These are phyloP conservation scores for Bremia lactucae DNA, from an alignment of 352 stramenopile genomes.

Conservation along the genomic window DNA sequence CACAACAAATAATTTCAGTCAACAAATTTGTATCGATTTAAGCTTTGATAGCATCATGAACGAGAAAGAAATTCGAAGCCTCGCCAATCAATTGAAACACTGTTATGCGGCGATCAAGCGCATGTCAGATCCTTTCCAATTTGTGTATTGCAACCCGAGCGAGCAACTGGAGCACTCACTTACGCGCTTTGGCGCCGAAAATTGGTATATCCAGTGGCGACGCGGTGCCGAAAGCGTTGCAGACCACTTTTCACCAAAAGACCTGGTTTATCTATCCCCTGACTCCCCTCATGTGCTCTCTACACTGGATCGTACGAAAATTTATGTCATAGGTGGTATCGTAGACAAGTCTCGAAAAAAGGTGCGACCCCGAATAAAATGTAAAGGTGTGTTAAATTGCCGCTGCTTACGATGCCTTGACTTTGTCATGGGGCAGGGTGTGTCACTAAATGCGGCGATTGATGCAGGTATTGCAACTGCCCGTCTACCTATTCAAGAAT, in stretches of 20 bases:
- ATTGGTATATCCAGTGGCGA: constrained; percentile 55
- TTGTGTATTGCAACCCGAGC: constrained; percentile 52
- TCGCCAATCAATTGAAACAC: constrained; percentile 70
- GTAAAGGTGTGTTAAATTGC: neutral
- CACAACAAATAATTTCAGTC: constrained; percentile 10
- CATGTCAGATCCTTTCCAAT: constrained; percentile 56
- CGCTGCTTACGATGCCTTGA: neutral
- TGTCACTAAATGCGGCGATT: constrained; percentile 41
- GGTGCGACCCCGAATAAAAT: constrained; percentile 6
- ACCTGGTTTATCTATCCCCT: constrained; percentile 69
- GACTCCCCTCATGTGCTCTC: constrained; percentile 57
- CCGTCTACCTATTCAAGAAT: constrained; percentile 63
- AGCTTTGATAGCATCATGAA: constrained; percentile 78
- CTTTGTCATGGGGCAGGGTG: constrained; percentile 19
- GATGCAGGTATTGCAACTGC: constrained; percentile 38
- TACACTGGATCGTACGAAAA: constrained; percentile 48
- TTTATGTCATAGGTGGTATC: constrained; percentile 75
- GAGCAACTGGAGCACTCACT: constrained; percentile 35
- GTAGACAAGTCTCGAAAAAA: constrained; percentile 74
- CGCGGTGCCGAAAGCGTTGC: constrained; percentile 19
- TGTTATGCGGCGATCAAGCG: constrained; percentile 53
- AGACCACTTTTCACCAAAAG: constrained; percentile 21
- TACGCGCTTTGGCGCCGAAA: constrained; percentile 44
- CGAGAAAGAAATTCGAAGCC: constrained; percentile 63
- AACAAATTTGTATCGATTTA: constrained; percentile 55